Evolutionary conservation across 176 grass and related monocot genomes (phyloP).

Genomic region (Oryza nivara): DNA sequence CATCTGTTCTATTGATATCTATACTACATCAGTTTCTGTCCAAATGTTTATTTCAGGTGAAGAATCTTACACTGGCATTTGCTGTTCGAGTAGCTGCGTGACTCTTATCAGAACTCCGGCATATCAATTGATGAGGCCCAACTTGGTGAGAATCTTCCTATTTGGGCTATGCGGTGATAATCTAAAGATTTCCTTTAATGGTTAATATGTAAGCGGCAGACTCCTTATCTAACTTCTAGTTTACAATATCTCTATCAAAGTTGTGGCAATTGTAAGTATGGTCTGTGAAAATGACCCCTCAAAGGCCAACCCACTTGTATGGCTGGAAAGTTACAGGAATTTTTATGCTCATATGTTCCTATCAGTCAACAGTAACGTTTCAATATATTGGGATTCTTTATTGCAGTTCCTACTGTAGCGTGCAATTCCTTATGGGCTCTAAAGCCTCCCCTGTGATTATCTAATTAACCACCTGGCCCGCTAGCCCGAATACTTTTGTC

Average conservation of each 20-base stretch:
- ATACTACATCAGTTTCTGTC: conserved; percentile 20
- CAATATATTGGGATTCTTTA: conserved; percentile 44
- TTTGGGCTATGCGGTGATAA: conserved; percentile 41
- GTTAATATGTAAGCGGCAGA: conserved; percentile 40
- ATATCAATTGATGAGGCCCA: conserved; percentile 41
- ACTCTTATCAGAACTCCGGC: conserved; percentile 27
- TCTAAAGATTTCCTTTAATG: conserved; percentile 49
- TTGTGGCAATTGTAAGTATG: conserved; percentile 54
- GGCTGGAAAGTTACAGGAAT: conserved; percentile 47
- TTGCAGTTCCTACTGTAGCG: conserved; percentile 20
- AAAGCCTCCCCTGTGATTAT: conserved; percentile 36
- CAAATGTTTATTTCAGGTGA: conserved; percentile 48
- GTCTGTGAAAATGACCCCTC: conserved; percentile 61
- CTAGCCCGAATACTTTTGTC: conserved; percentile 38
- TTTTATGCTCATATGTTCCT: conserved; percentile 50
- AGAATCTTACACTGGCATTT: conserved; percentile 41
- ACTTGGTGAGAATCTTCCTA: conserved; percentile 59
- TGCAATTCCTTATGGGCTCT: conserved; percentile 49
- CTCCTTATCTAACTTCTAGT: conserved; percentile 45
- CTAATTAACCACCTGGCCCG: conserved; percentile 43
- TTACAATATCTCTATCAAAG: conserved; percentile 59
- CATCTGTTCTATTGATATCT: conserved; percentile 15
- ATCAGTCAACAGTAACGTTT: conserved; percentile 29
- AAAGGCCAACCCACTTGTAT: conserved; percentile 57
- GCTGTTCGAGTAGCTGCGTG: conserved; percentile 39